phyloP scores from a whole-genome alignment of 306 rosid genomes.

The Malus sylvestris region DNA sequence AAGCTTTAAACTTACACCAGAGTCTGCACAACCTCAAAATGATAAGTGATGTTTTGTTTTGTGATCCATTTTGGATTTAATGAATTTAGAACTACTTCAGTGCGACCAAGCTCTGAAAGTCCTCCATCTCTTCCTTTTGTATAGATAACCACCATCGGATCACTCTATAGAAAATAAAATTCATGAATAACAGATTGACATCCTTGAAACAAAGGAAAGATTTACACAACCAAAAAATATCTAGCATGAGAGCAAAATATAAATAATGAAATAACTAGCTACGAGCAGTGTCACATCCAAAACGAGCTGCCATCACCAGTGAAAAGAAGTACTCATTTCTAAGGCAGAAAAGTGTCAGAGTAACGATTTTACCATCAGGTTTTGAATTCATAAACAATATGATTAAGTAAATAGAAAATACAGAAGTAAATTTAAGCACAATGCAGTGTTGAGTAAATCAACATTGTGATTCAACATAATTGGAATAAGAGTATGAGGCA shows the following conservation, averaged over 20 bases:
- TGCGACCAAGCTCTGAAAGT: constrained; percentile 78
- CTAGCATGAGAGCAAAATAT: neutral
- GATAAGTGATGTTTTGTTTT: constrained; percentile 61
- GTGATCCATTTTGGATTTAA: constrained; percentile 80
- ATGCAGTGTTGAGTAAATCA: neutral
- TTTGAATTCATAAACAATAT: neutral
- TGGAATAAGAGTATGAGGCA: neutral
- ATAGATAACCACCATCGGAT: constrained; percentile 80
- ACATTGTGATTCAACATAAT: neutral
- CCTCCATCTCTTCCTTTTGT: constrained; percentile 73
- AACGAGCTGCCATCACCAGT: neutral
- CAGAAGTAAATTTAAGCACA: neutral
- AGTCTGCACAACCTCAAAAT: constrained; percentile 82
- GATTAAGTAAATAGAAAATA: neutral
- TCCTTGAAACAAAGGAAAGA: constrained; percentile 15
- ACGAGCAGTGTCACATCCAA: neutral
- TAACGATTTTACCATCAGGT: neutral
- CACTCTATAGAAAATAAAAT: constrained; percentile 57
- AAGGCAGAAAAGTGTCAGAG: neutral
- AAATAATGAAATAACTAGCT: neutral
- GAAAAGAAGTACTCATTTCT: neutral
- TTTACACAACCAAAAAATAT: constrained; percentile 13
- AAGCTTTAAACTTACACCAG: constrained; percentile 75
- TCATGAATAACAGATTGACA: constrained; percentile 1
- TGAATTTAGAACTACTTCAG: constrained; percentile 84